Evolutionary conservation across 257 asterid species (phyloP).

Genomic region (Capsicum pubescens): DNA sequence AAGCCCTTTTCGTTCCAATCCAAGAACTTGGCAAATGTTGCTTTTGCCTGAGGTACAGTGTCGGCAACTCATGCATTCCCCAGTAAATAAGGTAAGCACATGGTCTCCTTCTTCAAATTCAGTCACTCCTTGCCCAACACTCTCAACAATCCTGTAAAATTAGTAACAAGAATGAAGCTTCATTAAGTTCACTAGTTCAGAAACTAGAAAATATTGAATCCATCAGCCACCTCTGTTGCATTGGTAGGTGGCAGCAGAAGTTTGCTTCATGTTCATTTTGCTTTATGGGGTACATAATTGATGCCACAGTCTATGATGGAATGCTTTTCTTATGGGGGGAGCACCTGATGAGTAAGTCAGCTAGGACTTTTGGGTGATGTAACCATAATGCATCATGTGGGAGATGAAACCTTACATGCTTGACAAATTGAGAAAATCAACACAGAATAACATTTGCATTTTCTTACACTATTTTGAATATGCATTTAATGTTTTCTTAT

Average conservation of each 20-base stretch:
- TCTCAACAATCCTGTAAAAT: slow-evolving; percentile 79
- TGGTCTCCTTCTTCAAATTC: slow-evolving; percentile 84
- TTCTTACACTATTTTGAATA: background rate
- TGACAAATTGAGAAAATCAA: background rate
- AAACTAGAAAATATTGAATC: background rate
- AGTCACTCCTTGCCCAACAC: slow-evolving; percentile 85
- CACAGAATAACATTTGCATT: background rate
- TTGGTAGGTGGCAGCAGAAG: background rate
- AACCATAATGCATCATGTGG: background rate
- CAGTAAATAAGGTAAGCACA: slow-evolving; percentile 83
- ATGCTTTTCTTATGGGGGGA: background rate
- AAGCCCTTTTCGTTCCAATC: slow-evolving; percentile 87
- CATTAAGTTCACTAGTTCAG: background rate
- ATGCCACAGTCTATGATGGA: slow-evolving; percentile 18
- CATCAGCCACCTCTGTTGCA: background rate
- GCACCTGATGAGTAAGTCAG: background rate
- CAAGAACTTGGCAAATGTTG: slow-evolving; percentile 81
- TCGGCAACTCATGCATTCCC: slow-evolving; percentile 88
- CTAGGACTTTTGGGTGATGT: background rate
- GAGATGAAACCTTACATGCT: background rate
- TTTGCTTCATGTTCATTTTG: background rate
- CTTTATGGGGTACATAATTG: background rate
- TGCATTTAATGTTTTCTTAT: background rate
- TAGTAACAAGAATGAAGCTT: background rate
- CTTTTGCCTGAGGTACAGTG: slow-evolving; percentile 80